Conservation (phyloP, 2,329 filamentous ascomycete genomes). For the Elsinoe arachidis region DNA sequence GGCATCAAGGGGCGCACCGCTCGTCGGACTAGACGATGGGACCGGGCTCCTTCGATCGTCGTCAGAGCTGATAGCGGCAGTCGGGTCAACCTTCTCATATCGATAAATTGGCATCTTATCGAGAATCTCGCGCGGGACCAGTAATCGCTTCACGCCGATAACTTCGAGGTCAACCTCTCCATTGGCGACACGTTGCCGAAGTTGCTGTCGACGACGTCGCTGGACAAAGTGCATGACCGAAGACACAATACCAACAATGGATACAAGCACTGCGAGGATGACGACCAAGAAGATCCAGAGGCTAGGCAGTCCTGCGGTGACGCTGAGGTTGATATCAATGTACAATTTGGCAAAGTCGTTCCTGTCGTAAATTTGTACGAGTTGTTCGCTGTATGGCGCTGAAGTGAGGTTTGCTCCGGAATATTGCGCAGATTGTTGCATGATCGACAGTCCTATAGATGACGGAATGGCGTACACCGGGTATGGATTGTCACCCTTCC, state of each 20-base stretch:
- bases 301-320: slow-evolving; percentile 50
- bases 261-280: slow-evolving; percentile 62
- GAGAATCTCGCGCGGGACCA: slow-evolving; percentile 63
- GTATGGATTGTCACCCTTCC: slow-evolving; percentile 62
- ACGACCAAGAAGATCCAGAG: slow-evolving; percentile 71
- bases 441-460: slow-evolving; percentile 55
- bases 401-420: slow-evolving; percentile 60
- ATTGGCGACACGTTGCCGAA: slow-evolving; percentile 61
- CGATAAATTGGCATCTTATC: slow-evolving; percentile 69
- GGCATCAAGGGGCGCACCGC: background rate
- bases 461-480: slow-evolving; percentile 78
- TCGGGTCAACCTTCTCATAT: slow-evolving; percentile 40
- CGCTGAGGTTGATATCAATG: slow-evolving; percentile 35
- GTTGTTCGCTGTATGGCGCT: slow-evolving; percentile 31
- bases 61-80: background rate
- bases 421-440: slow-evolving; percentile 64
- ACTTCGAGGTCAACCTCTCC: slow-evolving; percentile 83
- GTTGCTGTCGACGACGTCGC: slow-evolving; percentile 55
- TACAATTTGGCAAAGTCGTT: slow-evolving; percentile 44
- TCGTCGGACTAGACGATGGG: background rate
- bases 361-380: slow-evolving; percentile 31
- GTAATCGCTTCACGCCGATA: slow-evolving; percentile 73
- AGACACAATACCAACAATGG: slow-evolving; percentile 59
- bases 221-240: slow-evolving; percentile 70
- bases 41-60: slow-evolving; percentile 6